Base-by-base conservation (phyloP, 2,329 filamentous ascomycete species). In the Alternaria atra region DNA sequence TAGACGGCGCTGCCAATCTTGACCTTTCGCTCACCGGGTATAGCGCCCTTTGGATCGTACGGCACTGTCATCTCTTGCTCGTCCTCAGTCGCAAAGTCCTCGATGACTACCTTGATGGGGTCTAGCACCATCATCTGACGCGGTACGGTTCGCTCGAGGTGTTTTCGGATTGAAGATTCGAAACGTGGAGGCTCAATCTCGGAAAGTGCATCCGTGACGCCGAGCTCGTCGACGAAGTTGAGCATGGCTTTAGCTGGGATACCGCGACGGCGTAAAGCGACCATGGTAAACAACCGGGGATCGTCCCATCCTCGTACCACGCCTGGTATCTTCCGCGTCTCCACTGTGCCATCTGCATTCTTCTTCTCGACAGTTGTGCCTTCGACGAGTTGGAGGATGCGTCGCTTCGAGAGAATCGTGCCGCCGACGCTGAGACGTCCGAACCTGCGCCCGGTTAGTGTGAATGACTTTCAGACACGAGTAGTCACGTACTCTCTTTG, bases 101-200 rank as follows among this genome's bases (percentile, higher is more conserved):
- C 91, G 60, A 97, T 93, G 30, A 92, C 83, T 12, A 97, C 89
- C 34, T 89, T 90, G 46, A 97, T 83, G 0, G 94, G 94, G 67
- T 97, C 93, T 20, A 97, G 85, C 2, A 98, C 88, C 30, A 97
- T 85, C 91, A 96, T 95, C 12, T 97, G 85, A 27, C 94, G 89
- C 2, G 94, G 94, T 0, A 97, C 93, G 0, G 92, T 93, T 50
- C 87, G 87, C 77, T 98, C 94, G 13, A 98, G 89, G 76, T 97
- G 96, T 66, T 89, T 89, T 23, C 94, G 89, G 61, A 98, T 88
- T 0, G 88, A 89, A 74, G 94, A 89, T 73, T 98, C 94, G 63
- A 98, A 93, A n/a, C 91, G 89, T 58, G 85, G 81, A 47, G 92
- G 89, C 76, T 94, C 89, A 69, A 97, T 97, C 65, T 91, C 88